Conservation (phyloP, 306 rosid genomes). For the Styphnolobium japonicum region DNA sequence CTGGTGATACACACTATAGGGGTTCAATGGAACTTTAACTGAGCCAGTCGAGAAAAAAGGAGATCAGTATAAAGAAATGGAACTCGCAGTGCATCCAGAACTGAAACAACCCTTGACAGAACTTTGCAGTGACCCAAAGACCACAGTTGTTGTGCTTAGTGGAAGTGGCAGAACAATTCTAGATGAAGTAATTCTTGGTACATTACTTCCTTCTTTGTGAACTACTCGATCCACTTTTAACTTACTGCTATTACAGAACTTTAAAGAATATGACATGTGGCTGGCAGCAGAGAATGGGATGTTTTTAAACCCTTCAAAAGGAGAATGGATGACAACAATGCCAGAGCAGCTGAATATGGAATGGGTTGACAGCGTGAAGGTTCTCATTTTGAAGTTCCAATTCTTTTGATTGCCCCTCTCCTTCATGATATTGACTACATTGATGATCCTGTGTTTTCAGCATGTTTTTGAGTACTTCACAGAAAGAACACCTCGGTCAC, state of each 20-base stretch:
- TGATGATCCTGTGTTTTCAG: conserved; percentile 43
- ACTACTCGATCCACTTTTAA: conserved; percentile 20
- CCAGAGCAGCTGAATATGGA: conserved; percentile 96
- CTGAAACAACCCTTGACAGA: conserved; percentile 58
- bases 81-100: conserved; percentile 79
- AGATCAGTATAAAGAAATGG: conserved; percentile 88
- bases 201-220: conserved; percentile 18
- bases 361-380: conserved; percentile 92
- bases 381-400: conserved; percentile 26
- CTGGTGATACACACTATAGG: conserved; percentile 49
- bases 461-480: conserved; percentile 90
- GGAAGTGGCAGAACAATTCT: conserved; percentile 74
- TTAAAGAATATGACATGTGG: conserved; percentile 79
- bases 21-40: conserved; percentile 90
- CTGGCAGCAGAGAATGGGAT: conserved; percentile 98
- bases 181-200: conserved; percentile 56
- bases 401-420: conserved; percentile 14
- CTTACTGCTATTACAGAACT: conserved; percentile 58
- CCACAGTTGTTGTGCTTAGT: conserved; percentile 89
- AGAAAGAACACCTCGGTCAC: conserved; percentile 89
- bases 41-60: conserved; percentile 87
- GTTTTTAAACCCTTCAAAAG: conserved; percentile 72
- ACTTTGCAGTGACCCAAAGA: conserved; percentile 69
- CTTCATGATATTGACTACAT: conserved; percentile 23
- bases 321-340: conserved; percentile 99